Evolutionary conservation across 495 filamentous ascomycete genomes (phyloP).

Genomic region (Penicillium verhagenii): DNA sequence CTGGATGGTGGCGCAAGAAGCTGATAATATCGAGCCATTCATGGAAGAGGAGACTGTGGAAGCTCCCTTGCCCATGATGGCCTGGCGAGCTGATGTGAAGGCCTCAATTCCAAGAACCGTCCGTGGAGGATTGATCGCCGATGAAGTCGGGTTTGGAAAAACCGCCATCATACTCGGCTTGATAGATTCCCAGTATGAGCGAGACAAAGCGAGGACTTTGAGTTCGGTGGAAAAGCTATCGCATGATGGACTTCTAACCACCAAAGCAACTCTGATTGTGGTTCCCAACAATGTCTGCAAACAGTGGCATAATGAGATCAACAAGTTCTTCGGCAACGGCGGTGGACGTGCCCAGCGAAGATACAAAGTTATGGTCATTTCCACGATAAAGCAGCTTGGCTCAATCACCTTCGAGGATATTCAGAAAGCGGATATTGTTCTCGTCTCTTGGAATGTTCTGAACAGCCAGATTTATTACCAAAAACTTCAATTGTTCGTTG

Average conservation of each 20-base stretch:
- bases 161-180: conserved; percentile 71
- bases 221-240: not conserved
- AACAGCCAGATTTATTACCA: conserved; percentile 45
- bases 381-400: conserved; percentile 24
- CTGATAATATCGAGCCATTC: conserved; percentile 44
- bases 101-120: conserved; percentile 38
- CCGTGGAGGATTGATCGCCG: conserved; percentile 71
- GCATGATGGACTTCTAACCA: conserved; percentile 39
- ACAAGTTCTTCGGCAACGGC: conserved; percentile 57
- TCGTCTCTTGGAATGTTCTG: conserved; percentile 52
- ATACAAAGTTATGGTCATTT: conserved; percentile 47
- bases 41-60: conserved; percentile 69
- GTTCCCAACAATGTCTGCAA: conserved; percentile 59
- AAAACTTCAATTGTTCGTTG: conserved; percentile 52
- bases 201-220: conserved; percentile 2
- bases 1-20: conserved; percentile 70
- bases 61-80: conserved; percentile 53
- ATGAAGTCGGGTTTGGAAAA: conserved; percentile 81
- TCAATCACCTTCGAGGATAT: conserved; percentile 40
- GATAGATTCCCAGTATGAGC: conserved; percentile 48
- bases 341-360: no score
- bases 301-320: conserved; percentile 67
- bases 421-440: conserved; percentile 53
- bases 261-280: conserved; percentile 69
- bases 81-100: conserved; percentile 61